Conservation (phyloP, 768 basidiomycete species). For the Russula emetica region DNA sequence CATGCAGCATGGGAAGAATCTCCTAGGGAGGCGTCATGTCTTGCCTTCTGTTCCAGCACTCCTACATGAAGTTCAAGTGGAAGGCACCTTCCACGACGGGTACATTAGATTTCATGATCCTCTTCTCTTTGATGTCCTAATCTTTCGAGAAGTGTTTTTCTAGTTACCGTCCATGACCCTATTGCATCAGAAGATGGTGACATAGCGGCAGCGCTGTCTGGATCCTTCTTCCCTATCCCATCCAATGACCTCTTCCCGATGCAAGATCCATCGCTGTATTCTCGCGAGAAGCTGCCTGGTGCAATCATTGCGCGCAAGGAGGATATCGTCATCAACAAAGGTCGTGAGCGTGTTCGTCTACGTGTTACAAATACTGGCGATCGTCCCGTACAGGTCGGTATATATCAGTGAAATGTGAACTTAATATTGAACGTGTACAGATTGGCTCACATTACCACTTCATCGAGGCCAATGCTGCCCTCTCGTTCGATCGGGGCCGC, state of each 20-base stretch:
- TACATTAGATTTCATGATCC: slow-evolving; percentile 35
- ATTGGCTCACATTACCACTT: slow-evolving; percentile 96
- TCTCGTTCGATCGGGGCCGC: slow-evolving; percentile 76
- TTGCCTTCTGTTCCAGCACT: slow-evolving; percentile 70
- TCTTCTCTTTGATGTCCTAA: slow-evolving; percentile 22
- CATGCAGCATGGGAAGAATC: slow-evolving; percentile 88
- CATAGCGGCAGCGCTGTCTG: slow-evolving; percentile 82
- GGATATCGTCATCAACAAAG: slow-evolving; percentile 70
- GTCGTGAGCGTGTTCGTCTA: slow-evolving; percentile 62
- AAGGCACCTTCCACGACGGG: slow-evolving; percentile 90
- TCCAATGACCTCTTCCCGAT: slow-evolving; percentile 59
- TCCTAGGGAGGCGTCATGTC: slow-evolving; percentile 88
- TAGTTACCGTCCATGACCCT: slow-evolving; percentile 97
- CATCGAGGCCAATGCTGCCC: slow-evolving; percentile 76
- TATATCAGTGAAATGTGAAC: slow-evolving; percentile 7
- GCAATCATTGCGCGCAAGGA: slow-evolving; percentile 65
- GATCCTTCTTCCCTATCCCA: slow-evolving; percentile 87
- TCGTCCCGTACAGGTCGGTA: slow-evolving; percentile 79
- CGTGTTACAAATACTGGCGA: slow-evolving; percentile 89
- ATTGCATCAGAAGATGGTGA: slow-evolving; percentile 81
- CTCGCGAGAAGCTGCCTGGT: slow-evolving; percentile 60
- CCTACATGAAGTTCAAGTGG: slow-evolving; percentile 87
- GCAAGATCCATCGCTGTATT: slow-evolving; percentile 45
- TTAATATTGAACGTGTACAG: slow-evolving; percentile 36
- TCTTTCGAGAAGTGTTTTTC: slow-evolving; percentile 62